phyloP scores from a whole-genome alignment of 805 yeast genomes.

The Nakazawaea anatomiae region DNA sequence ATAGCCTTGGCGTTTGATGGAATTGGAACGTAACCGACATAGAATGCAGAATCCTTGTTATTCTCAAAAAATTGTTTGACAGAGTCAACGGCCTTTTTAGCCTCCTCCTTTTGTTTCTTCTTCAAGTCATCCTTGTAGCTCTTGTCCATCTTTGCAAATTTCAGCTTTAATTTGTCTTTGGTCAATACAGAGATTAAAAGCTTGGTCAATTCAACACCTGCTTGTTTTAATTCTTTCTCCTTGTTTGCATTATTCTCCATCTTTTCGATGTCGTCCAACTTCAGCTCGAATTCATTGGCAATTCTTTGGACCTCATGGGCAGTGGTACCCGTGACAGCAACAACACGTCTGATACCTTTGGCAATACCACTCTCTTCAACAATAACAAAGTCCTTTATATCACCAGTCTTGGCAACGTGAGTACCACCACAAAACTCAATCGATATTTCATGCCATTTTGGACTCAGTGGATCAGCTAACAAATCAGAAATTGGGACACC shows the following conservation, averaged over 20 bases:
- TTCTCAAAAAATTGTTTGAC: slow-evolving; percentile 66
- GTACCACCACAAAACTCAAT: slow-evolving; percentile 99
- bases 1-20: slow-evolving; percentile 88
- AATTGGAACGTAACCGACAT: slow-evolving; percentile 65
- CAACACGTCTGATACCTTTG: slow-evolving; percentile 97
- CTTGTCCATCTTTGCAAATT: slow-evolving; percentile 77
- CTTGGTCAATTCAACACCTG: slow-evolving; percentile 80
- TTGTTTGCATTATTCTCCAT: slow-evolving; percentile 67
- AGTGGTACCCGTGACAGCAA: slow-evolving; percentile 89
- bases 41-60: slow-evolving; percentile 44
- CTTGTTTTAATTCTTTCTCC: slow-evolving; percentile 77
- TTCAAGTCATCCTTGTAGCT: slow-evolving; percentile 83
- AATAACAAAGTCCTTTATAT: slow-evolving; percentile 84
- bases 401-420: slow-evolving; percentile 88
- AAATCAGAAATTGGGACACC: slow-evolving; percentile 87
- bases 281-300: slow-evolving; percentile 64
- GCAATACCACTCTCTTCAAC: slow-evolving; percentile 97
- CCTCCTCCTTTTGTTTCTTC: slow-evolving; percentile 81
- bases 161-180: slow-evolving; percentile 69
- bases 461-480: slow-evolving; percentile 60
- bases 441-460: slow-evolving; percentile 72
- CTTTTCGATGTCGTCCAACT: slow-evolving; percentile 52
- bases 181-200: slow-evolving; percentile 75
- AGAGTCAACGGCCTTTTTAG: slow-evolving; percentile 72
- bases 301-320: slow-evolving; percentile 87